Conservation (phyloP, 768 basidiomycete species). For the Xanthoconium stramineum region DNA sequence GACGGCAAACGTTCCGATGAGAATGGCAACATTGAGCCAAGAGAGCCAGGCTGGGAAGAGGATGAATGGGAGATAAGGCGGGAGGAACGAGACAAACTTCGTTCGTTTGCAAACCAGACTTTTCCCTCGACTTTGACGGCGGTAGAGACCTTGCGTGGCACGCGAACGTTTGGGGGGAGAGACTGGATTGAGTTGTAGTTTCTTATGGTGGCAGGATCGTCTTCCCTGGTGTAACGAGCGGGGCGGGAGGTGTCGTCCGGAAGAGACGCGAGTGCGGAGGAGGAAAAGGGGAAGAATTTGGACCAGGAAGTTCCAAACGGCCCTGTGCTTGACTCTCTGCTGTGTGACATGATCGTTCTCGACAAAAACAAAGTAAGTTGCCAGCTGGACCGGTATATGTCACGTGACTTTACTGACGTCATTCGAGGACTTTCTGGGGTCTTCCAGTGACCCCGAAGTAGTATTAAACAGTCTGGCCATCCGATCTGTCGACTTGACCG, state of each 20-base stretch:
- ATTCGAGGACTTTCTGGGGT: constrained; percentile 34
- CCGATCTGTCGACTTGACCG: neutral
- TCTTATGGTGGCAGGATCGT: constrained; percentile 55
- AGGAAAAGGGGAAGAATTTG: constrained; percentile 68
- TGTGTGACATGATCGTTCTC: constrained; percentile 15
- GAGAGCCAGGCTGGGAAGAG: constrained; percentile 75
- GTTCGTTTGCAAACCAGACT: constrained; percentile 97
- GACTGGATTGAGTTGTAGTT: constrained; percentile 76
- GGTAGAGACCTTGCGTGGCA: constrained; percentile 81
- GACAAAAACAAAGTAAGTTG: neutral
- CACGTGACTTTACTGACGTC: constrained; percentile 28
- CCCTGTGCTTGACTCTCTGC: constrained; percentile 7
- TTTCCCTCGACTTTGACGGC: constrained; percentile 89
- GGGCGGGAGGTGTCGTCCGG: constrained; percentile 38
- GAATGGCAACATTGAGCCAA: constrained; percentile 82
- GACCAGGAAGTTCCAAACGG: constrained; percentile 60
- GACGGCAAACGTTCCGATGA: constrained; percentile 80
- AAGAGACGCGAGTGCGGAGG: constrained; percentile 52
- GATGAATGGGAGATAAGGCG: constrained; percentile 2
- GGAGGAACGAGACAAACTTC: constrained; percentile 50
- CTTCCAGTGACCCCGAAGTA: neutral
- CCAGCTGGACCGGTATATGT: neutral
- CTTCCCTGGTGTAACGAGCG: constrained; percentile 60
- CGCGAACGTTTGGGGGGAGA: constrained; percentile 59
- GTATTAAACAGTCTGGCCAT: no score